Base-by-base conservation (phyloP, 2,329 filamentous ascomycete genomes). In the Madurella fahalii region DNA sequence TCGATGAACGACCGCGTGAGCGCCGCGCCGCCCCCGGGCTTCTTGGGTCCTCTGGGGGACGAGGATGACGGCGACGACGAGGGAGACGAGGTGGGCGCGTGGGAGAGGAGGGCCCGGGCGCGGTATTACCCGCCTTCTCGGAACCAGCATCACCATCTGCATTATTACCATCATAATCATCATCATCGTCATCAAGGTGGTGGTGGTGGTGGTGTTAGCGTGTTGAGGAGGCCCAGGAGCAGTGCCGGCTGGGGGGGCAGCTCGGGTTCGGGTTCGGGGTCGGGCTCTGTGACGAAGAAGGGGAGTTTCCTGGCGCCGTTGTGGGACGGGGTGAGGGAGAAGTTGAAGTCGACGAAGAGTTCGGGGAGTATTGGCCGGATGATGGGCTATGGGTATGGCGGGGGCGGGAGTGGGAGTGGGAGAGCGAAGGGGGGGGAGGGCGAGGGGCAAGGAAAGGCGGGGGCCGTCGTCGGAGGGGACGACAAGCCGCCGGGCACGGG, bases 1-100 rank as follows among this genome's bases (percentile, higher is more conserved):
- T 93, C 87, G 65, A 93, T 96, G 89, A 90, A 86, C 65, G 89
- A 95, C 70, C 84, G 88, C 60, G 77, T 82, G 32, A 92, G 87
- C 65, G 79, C 83, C 55, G 81, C 78, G 56, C 90, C 90, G 30
- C 89, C 89, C 0, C 77, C 80, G 43, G 78, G 83, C 40, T 91
- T 88, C 68, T 76, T 87, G 41, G 83, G 69, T 18, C 68, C 70
- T 11, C 67, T 69, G 15, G 67, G 71, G 25, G 50, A 54, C n/a
- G 60, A 60, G 57, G 66, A 62, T 63, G 50, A 59, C 43, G 37
- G 50, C 25, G 40, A 32, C 13, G 31, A 37, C 16, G 40, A 45
- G 8, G 50, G 42, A 2, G 47, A 49, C 15, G 47, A 47, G 41
- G 50, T 44, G 18, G 31, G 18, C 2, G 20, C n/a, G 18, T 34